These are phyloP conservation scores for Sphaerobolus stellatus DNA, from an alignment of 1,284 basidiomycete genomes.

Conservation along the genomic window DNA sequence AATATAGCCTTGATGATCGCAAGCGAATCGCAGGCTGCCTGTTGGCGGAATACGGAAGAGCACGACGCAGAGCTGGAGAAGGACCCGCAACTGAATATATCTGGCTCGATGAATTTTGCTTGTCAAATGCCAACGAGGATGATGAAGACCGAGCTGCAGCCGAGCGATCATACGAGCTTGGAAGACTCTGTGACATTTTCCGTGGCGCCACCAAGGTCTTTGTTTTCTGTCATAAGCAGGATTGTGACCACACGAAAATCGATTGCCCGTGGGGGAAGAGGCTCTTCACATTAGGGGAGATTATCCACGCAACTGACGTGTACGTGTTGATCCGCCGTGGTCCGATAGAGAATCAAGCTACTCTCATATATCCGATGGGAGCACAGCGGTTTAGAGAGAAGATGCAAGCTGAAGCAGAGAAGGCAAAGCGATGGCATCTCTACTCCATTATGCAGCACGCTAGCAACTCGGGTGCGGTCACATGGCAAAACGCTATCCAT, in stretches of 20 bases:
- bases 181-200: conserved; percentile 25
- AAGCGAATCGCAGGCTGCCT: background rate
- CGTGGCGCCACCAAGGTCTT: conserved; percentile 18
- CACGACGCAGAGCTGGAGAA: background rate
- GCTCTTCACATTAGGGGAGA: conserved; percentile 25
- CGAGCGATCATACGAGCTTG: conserved; percentile 18
- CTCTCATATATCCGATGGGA: conserved; percentile 10
- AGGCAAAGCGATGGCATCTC: conserved; percentile 24
- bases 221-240: conserved; percentile 23
- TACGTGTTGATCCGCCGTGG: conserved; percentile 13
- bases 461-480: conserved; percentile 20
- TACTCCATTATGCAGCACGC: conserved; percentile 24
- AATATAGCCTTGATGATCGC: background rate
- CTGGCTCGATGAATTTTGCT: conserved; percentile 28
- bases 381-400: conserved; percentile 16
- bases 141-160: no score
- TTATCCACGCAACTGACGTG: conserved; percentile 22
- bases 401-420: conserved; percentile 21
- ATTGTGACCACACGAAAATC: conserved; percentile 22
- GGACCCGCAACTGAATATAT: conserved; percentile 15
- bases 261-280: conserved; percentile 24
- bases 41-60: background rate
- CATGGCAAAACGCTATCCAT: conserved; percentile 28
- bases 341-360: no score
- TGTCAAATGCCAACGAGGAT: no score